A percentile compares a stretch with the other conserved stretches of the same genome.
Conservation (phyloP, 1,284 basidiomycete genomes). For the Ceratobasidium theobromae region DNA sequence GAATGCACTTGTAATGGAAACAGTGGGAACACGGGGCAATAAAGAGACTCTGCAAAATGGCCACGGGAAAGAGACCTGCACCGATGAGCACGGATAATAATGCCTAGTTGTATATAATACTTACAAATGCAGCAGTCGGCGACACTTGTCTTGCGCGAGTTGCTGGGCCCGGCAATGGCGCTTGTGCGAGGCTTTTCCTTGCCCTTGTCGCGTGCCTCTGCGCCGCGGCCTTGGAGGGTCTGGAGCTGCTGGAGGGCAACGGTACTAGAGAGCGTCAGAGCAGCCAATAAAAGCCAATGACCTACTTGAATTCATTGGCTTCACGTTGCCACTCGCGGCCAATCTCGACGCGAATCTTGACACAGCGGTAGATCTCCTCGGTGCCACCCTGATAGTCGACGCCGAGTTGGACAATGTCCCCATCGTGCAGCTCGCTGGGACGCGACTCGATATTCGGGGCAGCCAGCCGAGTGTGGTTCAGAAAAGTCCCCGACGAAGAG, state of each 20-base stretch:
- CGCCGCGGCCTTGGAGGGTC: conserved; percentile 28
- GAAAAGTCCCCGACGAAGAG: conserved; percentile 88
- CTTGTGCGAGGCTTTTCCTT: conserved; percentile 32
- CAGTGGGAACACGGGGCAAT: conserved; percentile 96
- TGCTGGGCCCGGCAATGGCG: conserved; percentile 30
- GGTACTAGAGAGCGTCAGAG: conserved; percentile 32
- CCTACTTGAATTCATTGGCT: conserved; percentile 94
- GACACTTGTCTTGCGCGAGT: conserved; percentile 48
- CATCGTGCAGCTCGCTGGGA: conserved; percentile 84
- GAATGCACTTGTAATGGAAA: conserved; percentile 98
- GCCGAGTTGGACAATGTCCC: conserved; percentile 93
- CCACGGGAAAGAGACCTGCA: conserved; percentile 84
- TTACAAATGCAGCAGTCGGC: conserved; percentile 91
- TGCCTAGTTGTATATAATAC: too few relatives aligned
- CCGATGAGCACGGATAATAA: conserved; percentile 2
- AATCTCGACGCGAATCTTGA: conserved; percentile 94
- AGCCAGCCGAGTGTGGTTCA: conserved; percentile 91
- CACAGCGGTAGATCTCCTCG: conserved; percentile 97
- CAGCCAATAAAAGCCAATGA: conserved; percentile 37
- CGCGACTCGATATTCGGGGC: conserved; percentile 80
- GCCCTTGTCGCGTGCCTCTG: conserved; percentile 42
- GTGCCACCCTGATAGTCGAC: conserved; percentile 98
- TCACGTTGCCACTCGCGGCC: conserved; percentile 86
- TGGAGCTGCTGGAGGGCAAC: conserved; percentile 34
- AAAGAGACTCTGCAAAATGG: conserved; percentile 94